These are phyloP conservation scores for Apostasia shenzhenica DNA, from an alignment of 106 monocot genomes.

Conservation along the genomic window DNA sequence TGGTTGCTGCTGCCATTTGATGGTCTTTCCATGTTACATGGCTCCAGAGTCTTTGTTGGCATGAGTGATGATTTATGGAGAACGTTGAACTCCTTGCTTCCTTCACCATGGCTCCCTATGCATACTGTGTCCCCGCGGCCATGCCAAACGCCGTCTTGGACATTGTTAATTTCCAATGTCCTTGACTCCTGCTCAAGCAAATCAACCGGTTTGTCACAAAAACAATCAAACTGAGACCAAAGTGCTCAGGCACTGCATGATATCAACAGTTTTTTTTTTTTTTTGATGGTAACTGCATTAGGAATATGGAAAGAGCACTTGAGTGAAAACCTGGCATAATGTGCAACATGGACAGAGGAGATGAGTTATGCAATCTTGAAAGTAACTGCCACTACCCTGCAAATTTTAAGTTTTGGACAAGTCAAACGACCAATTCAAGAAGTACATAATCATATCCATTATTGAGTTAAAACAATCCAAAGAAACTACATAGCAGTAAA, in stretches of 20 bases:
- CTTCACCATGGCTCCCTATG: constrained; percentile 50
- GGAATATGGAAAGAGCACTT: background rate
- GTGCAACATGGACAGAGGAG: constrained; percentile 74
- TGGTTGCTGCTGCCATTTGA: constrained; percentile 16
- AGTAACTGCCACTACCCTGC: constrained; percentile 52
- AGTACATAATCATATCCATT: background rate
- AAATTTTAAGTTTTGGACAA: background rate
- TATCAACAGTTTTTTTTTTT: too few species aligned
- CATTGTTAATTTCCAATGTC: constrained; percentile 89
- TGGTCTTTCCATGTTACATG: constrained; percentile 51
- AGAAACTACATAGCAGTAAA: too few species aligned
- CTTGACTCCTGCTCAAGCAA: constrained; percentile 64
- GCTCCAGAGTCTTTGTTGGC: constrained; percentile 38
- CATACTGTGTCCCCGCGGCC: constrained; percentile 86
- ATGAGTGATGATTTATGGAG: constrained; percentile 24
- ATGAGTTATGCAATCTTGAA: constrained; percentile 61
- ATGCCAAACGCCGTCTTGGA: constrained; percentile 80
- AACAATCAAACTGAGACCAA: too few species aligned
- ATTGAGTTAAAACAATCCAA: background rate
- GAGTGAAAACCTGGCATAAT: constrained; percentile 56
- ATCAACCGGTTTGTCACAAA: background rate
- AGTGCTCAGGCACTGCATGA: too few species aligned
- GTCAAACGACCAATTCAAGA: background rate
- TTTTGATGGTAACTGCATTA: too few species aligned
- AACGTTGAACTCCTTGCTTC: constrained; percentile 28